phyloP scores from a whole-genome alignment of 2,329 filamentous ascomycete species.

The Escovopsis sp. region DNA sequence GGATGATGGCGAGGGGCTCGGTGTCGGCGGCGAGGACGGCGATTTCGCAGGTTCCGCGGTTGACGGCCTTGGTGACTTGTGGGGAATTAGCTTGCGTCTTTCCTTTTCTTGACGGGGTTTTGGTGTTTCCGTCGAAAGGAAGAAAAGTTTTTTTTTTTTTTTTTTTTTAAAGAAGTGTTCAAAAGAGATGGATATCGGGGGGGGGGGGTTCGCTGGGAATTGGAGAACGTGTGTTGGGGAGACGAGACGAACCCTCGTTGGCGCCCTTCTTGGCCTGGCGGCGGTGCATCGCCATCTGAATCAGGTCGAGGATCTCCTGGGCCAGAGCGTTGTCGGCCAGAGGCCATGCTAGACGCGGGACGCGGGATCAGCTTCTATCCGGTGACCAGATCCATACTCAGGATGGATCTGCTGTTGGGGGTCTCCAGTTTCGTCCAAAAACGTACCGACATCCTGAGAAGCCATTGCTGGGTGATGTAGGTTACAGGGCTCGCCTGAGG shows the following conservation, averaged over 20 bases:
- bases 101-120: neutral
- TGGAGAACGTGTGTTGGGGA: too few species aligned
- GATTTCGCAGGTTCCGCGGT: constrained; percentile 80
- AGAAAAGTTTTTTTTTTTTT: too few species aligned
- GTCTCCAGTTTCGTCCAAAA: neutral
- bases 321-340: constrained; percentile 59
- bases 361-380: constrained; percentile 6
- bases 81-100: neutral
- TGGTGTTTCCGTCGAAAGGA: too few species aligned
- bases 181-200: too few species aligned
- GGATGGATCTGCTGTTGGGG: neutral
- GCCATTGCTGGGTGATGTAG: neutral
- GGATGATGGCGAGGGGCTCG: constrained; percentile 69
- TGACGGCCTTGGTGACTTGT: constrained; percentile 63
- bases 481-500: constrained; percentile 19
- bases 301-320: constrained; percentile 69
- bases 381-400: too few species aligned
- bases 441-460: constrained; percentile 4
- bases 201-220: too few species aligned
- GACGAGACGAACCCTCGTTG: constrained; percentile 45
- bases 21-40: constrained; percentile 85
- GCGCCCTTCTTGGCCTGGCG: constrained; percentile 80
- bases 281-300: constrained; percentile 53
- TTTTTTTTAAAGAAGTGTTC: too few species aligned
- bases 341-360: constrained; percentile 43